Percentiles rank a stretch among this genome's conserved stretches.
phyloP scores from a whole-genome alignment of 2,329 filamentous ascomycete species.

The Harringtonia lauricola region DNA sequence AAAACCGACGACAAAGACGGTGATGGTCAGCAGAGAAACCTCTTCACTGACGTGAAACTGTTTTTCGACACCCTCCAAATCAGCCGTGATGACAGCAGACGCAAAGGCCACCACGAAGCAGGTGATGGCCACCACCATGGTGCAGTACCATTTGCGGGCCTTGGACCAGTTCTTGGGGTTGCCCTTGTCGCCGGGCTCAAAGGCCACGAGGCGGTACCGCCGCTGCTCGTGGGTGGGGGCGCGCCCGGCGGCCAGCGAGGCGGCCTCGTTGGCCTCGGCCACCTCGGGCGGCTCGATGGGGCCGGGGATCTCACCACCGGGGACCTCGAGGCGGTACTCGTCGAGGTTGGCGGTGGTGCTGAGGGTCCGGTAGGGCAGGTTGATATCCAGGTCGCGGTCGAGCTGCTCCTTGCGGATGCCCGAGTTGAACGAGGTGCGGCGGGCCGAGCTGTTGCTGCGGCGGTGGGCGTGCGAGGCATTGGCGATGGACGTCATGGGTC shows the following conservation, averaged over 20 bases:
- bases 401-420: constrained; percentile 4
- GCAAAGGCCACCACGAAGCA: constrained; percentile 65
- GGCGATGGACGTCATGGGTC: constrained; percentile 1
- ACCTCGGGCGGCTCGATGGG: constrained; percentile 31
- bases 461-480: neutral
- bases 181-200: constrained; percentile 57
- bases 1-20: constrained; percentile 72
- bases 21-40: constrained; percentile 60
- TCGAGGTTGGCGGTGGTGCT: constrained; percentile 38
- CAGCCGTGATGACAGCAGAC: constrained; percentile 68
- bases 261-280: constrained; percentile 39
- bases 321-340: constrained; percentile 48
- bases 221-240: constrained; percentile 12
- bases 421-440: neutral
- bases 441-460: constrained; percentile 1
- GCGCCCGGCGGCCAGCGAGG: constrained; percentile 5
- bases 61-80: constrained; percentile 51
- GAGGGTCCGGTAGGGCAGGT: constrained; percentile 47
- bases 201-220: constrained; percentile 47
- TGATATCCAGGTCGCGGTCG: constrained; percentile 20
- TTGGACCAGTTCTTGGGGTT: constrained; percentile 85
- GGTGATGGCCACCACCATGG: constrained; percentile 69
- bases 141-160: constrained; percentile 69
- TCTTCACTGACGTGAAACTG: constrained; percentile 61
- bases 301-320: constrained; percentile 39